These are phyloP conservation scores for Entomortierella beljakovae DNA, from an alignment of 192 early-diverging fungal genomes.

Conservation along the genomic window DNA sequence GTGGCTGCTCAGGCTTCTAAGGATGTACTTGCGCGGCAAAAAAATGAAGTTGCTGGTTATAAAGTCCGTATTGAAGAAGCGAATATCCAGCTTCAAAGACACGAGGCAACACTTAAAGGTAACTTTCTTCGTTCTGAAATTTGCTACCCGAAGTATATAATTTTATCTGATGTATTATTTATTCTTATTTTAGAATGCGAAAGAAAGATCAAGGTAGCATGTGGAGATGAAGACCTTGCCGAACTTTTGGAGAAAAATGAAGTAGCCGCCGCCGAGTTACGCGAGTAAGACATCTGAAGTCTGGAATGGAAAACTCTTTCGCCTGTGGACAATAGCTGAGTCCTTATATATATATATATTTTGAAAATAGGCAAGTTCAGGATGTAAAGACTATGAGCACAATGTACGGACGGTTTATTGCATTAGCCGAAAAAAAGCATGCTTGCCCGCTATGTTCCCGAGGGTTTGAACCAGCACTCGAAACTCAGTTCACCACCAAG, in stretches of 20 bases:
- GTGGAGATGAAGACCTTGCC: slow-evolving; percentile 14
- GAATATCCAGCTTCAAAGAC: slow-evolving; percentile 14
- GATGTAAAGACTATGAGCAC: slow-evolving; percentile 50
- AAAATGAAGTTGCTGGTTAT: slow-evolving; percentile 13
- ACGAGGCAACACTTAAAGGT: slow-evolving; percentile 52
- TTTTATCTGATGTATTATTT: background rate
- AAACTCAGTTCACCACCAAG: slow-evolving; percentile 55
- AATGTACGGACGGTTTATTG: slow-evolving; percentile 77
- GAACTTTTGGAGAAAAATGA: slow-evolving; percentile 40
- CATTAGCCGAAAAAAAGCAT: slow-evolving; percentile 69
- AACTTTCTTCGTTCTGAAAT: slow-evolving; percentile 22
- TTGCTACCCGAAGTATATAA: background rate
- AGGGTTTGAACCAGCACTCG: slow-evolving; percentile 70
- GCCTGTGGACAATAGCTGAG: no score
- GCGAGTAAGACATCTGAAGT: slow-evolving; percentile 47
- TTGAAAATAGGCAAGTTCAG: slow-evolving; percentile 21
- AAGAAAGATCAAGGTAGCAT: slow-evolving; percentile 12
- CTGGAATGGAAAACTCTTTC: background rate
- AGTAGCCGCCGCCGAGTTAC: slow-evolving; percentile 52
- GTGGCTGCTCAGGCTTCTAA: slow-evolving; percentile 53
- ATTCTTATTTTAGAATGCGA: slow-evolving; percentile 24
- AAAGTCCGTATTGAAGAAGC: slow-evolving; percentile 24
- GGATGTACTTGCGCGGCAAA: slow-evolving; percentile 14
- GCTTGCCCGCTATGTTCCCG: slow-evolving; percentile 88
- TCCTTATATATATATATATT: no score